Percentiles rank a stretch among this genome's conserved stretches.
Evolutionary conservation across 331 rosid species (phyloP).

Genomic region (Dryas integrifolia): DNA sequence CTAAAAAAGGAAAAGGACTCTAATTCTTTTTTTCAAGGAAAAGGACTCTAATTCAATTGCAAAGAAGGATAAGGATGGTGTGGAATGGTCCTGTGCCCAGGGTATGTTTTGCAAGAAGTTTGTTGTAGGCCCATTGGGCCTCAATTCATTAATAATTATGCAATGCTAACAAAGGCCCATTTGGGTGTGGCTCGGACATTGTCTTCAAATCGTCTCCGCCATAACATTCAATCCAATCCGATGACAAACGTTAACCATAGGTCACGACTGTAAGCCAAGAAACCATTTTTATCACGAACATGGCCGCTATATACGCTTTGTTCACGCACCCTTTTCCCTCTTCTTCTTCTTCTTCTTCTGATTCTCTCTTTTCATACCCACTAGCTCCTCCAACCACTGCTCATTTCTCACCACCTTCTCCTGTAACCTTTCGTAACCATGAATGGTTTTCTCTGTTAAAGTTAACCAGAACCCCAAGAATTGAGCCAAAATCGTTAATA

Average conservation of each 20-base stretch:
- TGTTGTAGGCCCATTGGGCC: neutral
- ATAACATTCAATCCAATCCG: neutral
- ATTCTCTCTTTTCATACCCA: slow-evolving; percentile 13
- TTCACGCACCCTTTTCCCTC: slow-evolving; percentile 18
- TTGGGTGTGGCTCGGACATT: neutral
- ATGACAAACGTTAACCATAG: neutral
- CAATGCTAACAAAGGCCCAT: neutral
- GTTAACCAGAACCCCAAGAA: slow-evolving; percentile 13
- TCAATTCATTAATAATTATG: no score
- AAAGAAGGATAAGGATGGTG: no score
- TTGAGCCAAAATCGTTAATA: slow-evolving; percentile 17
- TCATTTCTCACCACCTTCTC: slow-evolving; percentile 16
- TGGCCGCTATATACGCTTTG: slow-evolving; percentile 37
- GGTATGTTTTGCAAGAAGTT: no score
- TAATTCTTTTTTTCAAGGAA: no score
- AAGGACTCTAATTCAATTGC: no score
- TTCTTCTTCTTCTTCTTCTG: slow-evolving; percentile 10
- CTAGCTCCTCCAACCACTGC: slow-evolving; percentile 5
- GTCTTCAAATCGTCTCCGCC: neutral
- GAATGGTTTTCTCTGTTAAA: slow-evolving; percentile 9
- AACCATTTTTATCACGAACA: neutral
- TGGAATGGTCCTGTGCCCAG: no score
- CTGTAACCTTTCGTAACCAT: slow-evolving; percentile 20
- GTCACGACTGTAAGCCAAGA: neutral
- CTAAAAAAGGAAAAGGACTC: no score